Conservation (phyloP, 225 moss, liverwort and hornwort species). For the Physcomitrellopsis africana region DNA sequence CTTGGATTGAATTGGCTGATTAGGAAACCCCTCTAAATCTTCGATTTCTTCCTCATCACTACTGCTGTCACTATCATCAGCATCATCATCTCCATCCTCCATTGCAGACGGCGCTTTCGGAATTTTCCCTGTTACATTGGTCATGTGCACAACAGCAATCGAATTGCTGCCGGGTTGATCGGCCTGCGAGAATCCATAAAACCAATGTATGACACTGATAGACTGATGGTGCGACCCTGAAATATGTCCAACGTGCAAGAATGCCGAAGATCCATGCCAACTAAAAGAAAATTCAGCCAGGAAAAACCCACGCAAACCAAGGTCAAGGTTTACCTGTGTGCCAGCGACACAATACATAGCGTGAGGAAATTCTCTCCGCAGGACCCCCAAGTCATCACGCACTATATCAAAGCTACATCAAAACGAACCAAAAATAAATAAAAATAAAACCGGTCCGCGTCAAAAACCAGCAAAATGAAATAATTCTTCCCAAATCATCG, state of each 20-base stretch:
- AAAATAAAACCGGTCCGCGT: not conserved
- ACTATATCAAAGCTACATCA: conserved; percentile 81
- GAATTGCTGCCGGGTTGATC: conserved; percentile 76
- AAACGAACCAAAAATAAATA: not conserved
- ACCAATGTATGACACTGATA: not conserved
- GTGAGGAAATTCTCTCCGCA: conserved; percentile 90
- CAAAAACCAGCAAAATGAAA: too few species aligned
- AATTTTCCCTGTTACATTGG: conserved; percentile 80
- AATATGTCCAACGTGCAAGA: not conserved
- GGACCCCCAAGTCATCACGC: conserved; percentile 79
- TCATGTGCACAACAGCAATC: conserved; percentile 74
- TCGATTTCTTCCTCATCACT: conserved; percentile 70
- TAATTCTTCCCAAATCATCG: not conserved
- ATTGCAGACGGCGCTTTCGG: conserved; percentile 57
- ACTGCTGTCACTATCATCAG: conserved; percentile 71
- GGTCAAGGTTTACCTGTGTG: conserved; percentile 68
- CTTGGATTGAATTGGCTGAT: conserved; percentile 56
- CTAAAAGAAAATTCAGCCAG: not conserved
- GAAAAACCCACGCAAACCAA: not conserved
- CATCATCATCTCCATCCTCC: conserved; percentile 69
- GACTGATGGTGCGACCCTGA: not conserved
- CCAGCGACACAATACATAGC: conserved; percentile 81
- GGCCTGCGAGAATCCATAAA: conserved; percentile 51
- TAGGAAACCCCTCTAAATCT: conserved; percentile 34
- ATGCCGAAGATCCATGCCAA: not conserved